Percentiles rank a stretch among this genome's conserved stretches.
phyloP scores from a whole-genome alignment of 1,284 basidiomycete genomes.

The Entoloma clypeatum region DNA sequence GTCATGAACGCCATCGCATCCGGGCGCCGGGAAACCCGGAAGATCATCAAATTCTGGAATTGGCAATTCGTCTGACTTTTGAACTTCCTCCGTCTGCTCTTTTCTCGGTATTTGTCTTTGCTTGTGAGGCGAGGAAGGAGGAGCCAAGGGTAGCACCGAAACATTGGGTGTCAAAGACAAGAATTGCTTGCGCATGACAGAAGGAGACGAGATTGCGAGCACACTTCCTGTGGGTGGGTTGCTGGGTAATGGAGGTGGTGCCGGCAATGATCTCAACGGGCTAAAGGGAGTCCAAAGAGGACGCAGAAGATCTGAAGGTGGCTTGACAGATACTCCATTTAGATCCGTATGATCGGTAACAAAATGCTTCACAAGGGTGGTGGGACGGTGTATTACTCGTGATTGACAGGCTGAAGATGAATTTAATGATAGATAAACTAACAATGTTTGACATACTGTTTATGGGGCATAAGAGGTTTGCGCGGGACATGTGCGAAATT shows the following conservation, averaged over 20 bases:
- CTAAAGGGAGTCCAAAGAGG: slow-evolving; percentile 22
- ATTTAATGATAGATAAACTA: neutral
- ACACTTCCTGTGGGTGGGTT: slow-evolving; percentile 15
- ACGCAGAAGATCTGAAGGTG: slow-evolving; percentile 17
- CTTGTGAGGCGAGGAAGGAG: slow-evolving; percentile 13
- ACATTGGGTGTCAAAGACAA: neutral
- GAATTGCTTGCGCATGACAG: slow-evolving; percentile 4
- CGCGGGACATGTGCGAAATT: slow-evolving; percentile 19
- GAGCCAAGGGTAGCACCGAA: slow-evolving; percentile 6
- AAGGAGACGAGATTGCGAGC: slow-evolving; percentile 10
- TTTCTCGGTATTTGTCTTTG: slow-evolving; percentile 15
- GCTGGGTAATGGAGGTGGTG: slow-evolving; percentile 16
- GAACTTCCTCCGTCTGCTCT: slow-evolving; percentile 4
- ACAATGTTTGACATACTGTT: slow-evolving; percentile 12
- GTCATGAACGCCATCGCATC: slow-evolving; percentile 9
- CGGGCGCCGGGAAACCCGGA: slow-evolving; percentile 5
- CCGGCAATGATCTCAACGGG: slow-evolving; percentile 7
- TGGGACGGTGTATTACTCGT: slow-evolving; percentile 9
- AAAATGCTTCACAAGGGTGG: slow-evolving; percentile 18
- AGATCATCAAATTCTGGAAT: slow-evolving; percentile 18
- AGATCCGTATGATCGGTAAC: slow-evolving; percentile 17
- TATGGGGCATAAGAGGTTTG: slow-evolving; percentile 20
- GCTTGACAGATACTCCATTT: slow-evolving; percentile 10
- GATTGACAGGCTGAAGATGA: slow-evolving; percentile 13
- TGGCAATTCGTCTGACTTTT: slow-evolving; percentile 10